Base-by-base conservation (phyloP, 2,329 filamentous ascomycete species). In the Fusarium beomiforme region DNA sequence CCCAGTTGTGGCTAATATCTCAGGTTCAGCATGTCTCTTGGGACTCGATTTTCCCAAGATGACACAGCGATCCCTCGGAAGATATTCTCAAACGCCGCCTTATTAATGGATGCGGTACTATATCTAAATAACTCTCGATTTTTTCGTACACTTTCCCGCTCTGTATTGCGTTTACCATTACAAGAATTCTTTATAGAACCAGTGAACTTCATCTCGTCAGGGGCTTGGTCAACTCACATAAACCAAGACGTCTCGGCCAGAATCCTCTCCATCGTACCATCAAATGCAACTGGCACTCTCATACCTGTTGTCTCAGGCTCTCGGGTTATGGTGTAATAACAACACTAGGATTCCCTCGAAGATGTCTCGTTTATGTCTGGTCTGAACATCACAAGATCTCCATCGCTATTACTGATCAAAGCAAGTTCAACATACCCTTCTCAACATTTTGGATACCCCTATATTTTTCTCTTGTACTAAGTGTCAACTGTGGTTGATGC, bases 11-110 rank as follows among this genome's bases (percentile, higher is more conserved):
- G 43, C 60, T 69, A 44, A 63, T 26, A n/a, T 2, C 9, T 13
- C 41, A 55, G 59, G 36, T 70, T 34, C 12, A 75, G 71, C 71
- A 68, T 37, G 44, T 69, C n/a, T 54, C 67, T 17, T 63, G 63
- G 17, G 59, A 65, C 33, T 66, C 67, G 12, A 75, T 65, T 12
- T 53, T 74, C 5, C 64, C 70, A 13, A 71, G 55, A 0, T 67
- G 58, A 63, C 71, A 69, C 31, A 61, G 70, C 23, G 71, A 71
- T 19, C 54, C 41, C 23, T 43, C 24, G 51, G n/a, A 34, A 42
- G 66, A n/a, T 46, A 49, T 69, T 36, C 58, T n/a, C 46, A 67
- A 41, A 13, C 54, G 63, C 8, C 19, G 65, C 36, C 57, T 61
- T 57, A 1, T 51, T 61, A 2, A 64, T 71, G 9, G 59, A 63